Percentiles rank a stretch among this genome's conserved stretches.
phyloP scores from a whole-genome alignment of 2,329 filamentous ascomycete species.

The Neoarthrinium moseri region DNA sequence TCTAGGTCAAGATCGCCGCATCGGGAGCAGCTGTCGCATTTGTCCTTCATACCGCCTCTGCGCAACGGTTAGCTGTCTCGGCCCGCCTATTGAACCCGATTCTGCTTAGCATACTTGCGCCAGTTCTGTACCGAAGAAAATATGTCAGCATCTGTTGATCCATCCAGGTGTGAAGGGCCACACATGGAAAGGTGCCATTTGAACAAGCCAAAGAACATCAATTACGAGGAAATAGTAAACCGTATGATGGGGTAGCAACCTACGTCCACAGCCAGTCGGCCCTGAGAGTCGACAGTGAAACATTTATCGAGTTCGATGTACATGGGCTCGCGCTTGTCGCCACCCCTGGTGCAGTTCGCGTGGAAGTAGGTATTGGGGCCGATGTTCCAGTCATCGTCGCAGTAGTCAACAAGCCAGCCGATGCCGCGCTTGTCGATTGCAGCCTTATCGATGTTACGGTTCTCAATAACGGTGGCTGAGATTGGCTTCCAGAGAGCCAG shows the following conservation, averaged over 20 bases:
- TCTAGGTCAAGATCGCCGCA: neutral
- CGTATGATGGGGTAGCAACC: too few relatives aligned
- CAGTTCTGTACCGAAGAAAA: too few relatives aligned
- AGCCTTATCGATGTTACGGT: too few relatives aligned
- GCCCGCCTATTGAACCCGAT: neutral
- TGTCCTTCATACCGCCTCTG: neutral
- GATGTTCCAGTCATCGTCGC: slow-evolving; percentile 1
- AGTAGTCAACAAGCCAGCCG: neutral
- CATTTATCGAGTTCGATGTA: neutral
- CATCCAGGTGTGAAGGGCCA: too few relatives aligned
- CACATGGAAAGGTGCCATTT: too few relatives aligned
- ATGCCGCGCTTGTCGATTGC: neutral
- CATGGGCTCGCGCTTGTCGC: neutral
- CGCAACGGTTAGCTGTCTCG: neutral
- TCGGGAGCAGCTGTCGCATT: neutral
- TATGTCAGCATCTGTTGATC: neutral
- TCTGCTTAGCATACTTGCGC: neutral
- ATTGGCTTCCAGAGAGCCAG: too few relatives aligned
- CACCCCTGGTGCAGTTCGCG: neutral
- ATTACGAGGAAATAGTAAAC: too few relatives aligned
- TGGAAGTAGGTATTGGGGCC: neutral
- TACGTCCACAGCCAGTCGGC: neutral
- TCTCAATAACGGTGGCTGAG: too few relatives aligned
- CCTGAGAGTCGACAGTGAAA: neutral
- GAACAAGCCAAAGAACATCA: too few relatives aligned